phyloP scores from a whole-genome alignment of 805 yeast species.

The Candida pseudoglaebosa region DNA sequence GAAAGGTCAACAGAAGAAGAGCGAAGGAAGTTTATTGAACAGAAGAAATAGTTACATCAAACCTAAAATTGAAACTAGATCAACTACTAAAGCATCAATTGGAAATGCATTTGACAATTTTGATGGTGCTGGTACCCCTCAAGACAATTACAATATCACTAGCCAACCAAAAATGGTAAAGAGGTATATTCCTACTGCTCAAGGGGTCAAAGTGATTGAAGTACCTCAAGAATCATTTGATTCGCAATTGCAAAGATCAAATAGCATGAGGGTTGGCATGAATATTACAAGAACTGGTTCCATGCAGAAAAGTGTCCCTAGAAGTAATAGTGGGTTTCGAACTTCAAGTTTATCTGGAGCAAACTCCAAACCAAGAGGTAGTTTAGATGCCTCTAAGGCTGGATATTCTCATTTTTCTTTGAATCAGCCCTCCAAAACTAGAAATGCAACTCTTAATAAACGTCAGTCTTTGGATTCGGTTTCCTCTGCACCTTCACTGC shows the following conservation, averaged over 20 bases:
- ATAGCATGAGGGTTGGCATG: slow-evolving; percentile 34
- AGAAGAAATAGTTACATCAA: neutral
- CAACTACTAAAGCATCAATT: neutral
- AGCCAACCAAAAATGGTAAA: slow-evolving; percentile 42
- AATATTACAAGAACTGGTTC: slow-evolving; percentile 23
- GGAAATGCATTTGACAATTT: slow-evolving; percentile 1
- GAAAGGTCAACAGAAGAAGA: slow-evolving; percentile 14
- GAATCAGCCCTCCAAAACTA: neutral
- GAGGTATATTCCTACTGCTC: slow-evolving; percentile 69
- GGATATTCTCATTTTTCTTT: neutral
- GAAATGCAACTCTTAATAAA: slow-evolving; percentile 2
- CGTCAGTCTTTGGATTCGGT: slow-evolving; percentile 1
- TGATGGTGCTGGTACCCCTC: neutral
- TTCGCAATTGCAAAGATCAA: slow-evolving; percentile 35
- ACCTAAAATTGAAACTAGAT: neutral
- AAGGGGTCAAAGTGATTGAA: slow-evolving; percentile 65
- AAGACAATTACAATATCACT: neutral
- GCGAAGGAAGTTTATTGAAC: slow-evolving; percentile 5
- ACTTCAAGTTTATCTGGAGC: neutral
- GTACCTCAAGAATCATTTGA: slow-evolving; percentile 51
- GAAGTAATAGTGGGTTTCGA: neutral
- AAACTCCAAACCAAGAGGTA: neutral
- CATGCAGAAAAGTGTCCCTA: slow-evolving; percentile 6
- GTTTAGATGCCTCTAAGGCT: neutral
- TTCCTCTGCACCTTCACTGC: neutral